Evolutionary conservation across 495 filamentous ascomycete species (phyloP), one percentile per base, ranked within the genome.

Genomic region (Neurospora intermedia): DNA sequence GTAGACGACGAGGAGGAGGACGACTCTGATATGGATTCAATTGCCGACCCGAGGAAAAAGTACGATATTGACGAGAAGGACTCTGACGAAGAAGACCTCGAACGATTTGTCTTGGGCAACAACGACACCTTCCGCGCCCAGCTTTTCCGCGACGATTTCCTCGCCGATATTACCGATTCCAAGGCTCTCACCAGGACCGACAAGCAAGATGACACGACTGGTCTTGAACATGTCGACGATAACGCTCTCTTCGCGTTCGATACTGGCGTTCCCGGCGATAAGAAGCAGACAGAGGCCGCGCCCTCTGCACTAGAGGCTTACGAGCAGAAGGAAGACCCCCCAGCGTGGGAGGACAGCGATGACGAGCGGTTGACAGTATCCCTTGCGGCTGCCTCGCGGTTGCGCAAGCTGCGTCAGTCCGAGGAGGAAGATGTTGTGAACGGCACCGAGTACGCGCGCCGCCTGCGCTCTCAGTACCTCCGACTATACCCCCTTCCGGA

Each of bases 261-360:
- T 74, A 78, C 85, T 13, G 76, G 79, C 62, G 75, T 80, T 66
- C 77, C 79, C 8, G 81, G 76, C 10, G 76, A 77, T 3, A 82
- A 82, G 31, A 72, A 74, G n/a, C 74, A 79, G 38, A 82, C 79
- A 5, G 77, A 85, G n/a, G 76, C 78, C 8, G 81, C 83, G 41
- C 81, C 81, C 7, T 74, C 78, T n/a, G 77, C 72, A 20, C 77
- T 81, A 27, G 78, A 79, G 3, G 78, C 80, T 8, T 35, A 62
- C 35, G 79, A 82, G 13, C 80, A 80, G 1, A 76, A 80, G 1
- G 80, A 78, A 31, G 81, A 86, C 45, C 72, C 73, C 72, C 83
- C 92, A 13, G 91, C 92, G 16, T 99, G 96, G 96, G 89, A 93
- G 75, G 96, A 99, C 82, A 97, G 94, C 81, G 96, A 98, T 76